A percentile compares a stretch with the other conserved stretches of the same genome.
phyloP scores from a whole-genome alignment of 345 rosid genomes.

The Gossypium arboreum region DNA sequence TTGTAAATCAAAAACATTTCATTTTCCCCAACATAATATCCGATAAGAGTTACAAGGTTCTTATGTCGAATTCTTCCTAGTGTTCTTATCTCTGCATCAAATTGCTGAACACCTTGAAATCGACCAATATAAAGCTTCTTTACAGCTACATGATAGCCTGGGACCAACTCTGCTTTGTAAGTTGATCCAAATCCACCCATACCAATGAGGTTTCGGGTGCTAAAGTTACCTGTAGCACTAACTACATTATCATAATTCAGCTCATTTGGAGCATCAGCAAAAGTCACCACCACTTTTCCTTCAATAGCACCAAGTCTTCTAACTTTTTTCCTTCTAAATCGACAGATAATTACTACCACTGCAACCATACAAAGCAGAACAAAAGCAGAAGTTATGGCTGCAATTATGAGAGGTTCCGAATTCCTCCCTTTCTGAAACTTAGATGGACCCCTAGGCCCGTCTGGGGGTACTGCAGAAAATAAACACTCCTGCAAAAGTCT shows the following conservation, averaged over 20 bases:
- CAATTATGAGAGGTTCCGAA: slow-evolving; percentile 27
- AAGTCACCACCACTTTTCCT: slow-evolving; percentile 48
- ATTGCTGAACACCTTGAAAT: slow-evolving; percentile 60
- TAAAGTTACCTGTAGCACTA: slow-evolving; percentile 55
- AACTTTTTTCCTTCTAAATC: slow-evolving; percentile 30
- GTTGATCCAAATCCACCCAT: slow-evolving; percentile 71
- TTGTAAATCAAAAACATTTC: slow-evolving; percentile 67
- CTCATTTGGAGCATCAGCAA: slow-evolving; percentile 50
- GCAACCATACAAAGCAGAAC: slow-evolving; percentile 27
- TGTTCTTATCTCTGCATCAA: slow-evolving; percentile 68
- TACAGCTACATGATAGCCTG: slow-evolving; percentile 58
- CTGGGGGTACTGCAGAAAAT: slow-evolving; percentile 8
- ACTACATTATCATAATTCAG: slow-evolving; percentile 51
- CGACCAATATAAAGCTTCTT: slow-evolving; percentile 60
- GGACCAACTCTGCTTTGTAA: slow-evolving; percentile 56
- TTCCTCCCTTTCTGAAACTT: slow-evolving; percentile 25
- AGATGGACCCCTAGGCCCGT: slow-evolving; percentile 15
- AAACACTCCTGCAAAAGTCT: slow-evolving; percentile 32
- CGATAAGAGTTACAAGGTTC: slow-evolving; percentile 63
- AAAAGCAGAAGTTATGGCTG: slow-evolving; percentile 33
- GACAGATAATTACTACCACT: slow-evolving; percentile 19
- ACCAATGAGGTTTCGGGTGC: slow-evolving; percentile 52
- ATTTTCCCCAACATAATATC: slow-evolving; percentile 49
- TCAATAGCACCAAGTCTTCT: slow-evolving; percentile 24
- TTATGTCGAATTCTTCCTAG: slow-evolving; percentile 55